Evolutionary conservation across 805 yeast species (phyloP), one percentile per base, ranked within the genome.

Genomic region (Candida orba): DNA sequence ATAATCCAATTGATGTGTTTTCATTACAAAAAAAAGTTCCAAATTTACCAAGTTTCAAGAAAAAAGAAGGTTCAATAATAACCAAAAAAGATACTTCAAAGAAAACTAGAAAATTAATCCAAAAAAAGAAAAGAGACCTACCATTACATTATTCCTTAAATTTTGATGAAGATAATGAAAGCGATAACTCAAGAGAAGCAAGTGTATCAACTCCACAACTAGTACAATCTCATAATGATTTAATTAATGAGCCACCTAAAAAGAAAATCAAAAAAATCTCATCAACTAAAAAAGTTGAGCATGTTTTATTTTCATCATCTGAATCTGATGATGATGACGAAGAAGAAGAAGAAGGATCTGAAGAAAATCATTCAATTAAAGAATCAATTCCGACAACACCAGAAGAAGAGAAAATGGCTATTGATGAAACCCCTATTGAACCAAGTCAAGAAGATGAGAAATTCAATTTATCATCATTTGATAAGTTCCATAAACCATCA

Each of bases 401-500:
- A 17, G 62, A 58, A 36, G 49, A 29, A 64, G 65, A 33, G 62
- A 58, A 36, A 48, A 50, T 33, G 57, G 55, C 29, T 47, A 45
- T 34, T 56, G 50, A 32, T 54, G 35, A 39, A 23, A 10, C 36
- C 7, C 34, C 22, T 32, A 34, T 15, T 7, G 31, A 22, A n/a
- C 40, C 40, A 24, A 43, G 31, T 9, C 22, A 34, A 27, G 37
- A 35, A 8, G 24, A 52, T 17, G 53, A 48, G 12, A 56, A 41
- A 27, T 43, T 43, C 41, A 59, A 53, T 25, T 54, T 44, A 39
- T 54, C 57, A 38, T 52, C 48, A 4, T 50, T 59, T 34, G 68
- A 66, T 23, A 52, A 48, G 18, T 49, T 53, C 8, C 83, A 74
- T 53, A 66, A 68, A 43, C 87, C 95, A 1, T 64, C 75, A 0